These are phyloP conservation scores for Saururus chinensis DNA, from an alignment of 164 flowering plant species.

Conservation along the genomic window DNA sequence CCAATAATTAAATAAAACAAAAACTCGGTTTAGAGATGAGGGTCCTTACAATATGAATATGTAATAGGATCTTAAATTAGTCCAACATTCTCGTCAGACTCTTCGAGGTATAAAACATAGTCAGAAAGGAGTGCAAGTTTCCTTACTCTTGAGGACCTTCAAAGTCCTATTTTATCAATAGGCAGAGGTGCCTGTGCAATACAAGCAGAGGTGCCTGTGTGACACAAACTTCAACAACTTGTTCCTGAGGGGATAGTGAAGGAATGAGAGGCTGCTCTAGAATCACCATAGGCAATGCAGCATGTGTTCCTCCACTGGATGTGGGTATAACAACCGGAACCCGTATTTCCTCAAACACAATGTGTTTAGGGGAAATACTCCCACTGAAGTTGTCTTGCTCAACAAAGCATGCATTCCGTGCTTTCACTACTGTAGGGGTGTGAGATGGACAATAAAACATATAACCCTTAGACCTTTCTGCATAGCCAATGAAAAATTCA, in stretches of 20 bases:
- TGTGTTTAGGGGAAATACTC: not conserved
- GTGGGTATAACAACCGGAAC: not conserved
- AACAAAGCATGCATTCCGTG: constrained; percentile 1
- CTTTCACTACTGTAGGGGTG: not conserved
- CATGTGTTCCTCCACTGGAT: too few species aligned
- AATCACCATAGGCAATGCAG: too few species aligned
- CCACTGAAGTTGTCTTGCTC: not conserved
- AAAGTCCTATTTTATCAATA: not conserved
- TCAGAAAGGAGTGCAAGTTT: not conserved
- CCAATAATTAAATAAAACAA: too few species aligned
- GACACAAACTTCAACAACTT: too few species aligned
- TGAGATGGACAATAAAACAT: not conserved
- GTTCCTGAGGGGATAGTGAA: not conserved
- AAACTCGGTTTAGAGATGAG: too few species aligned
- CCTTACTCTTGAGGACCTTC: not conserved
- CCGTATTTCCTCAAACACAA: not conserved
- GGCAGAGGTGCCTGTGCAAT: not conserved
- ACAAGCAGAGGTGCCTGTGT: not conserved
- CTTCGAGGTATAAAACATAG: not conserved
- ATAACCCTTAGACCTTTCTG: constrained; percentile 3
- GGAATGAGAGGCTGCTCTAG: not conserved
- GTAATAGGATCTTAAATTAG: too few species aligned
- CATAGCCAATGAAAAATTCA: constrained; percentile 2
- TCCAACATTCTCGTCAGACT: not conserved
- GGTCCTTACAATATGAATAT: too few species aligned